Evolutionary conservation across 441 rosid species (phyloP).

Genomic region (Biscutella laevigata): DNA sequence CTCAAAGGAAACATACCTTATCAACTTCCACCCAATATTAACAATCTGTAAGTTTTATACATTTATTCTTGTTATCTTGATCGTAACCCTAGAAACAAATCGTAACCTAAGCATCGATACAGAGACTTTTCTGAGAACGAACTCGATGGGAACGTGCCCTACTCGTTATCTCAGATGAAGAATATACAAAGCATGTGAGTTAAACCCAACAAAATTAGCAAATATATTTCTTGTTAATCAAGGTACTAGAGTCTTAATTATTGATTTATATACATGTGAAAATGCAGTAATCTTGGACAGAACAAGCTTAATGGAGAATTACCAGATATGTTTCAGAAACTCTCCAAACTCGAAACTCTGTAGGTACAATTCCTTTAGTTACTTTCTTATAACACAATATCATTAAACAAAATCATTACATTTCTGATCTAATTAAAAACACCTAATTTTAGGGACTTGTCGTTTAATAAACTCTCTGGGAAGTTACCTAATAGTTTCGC

Average conservation of each 20-base stretch:
- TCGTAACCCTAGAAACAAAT: background rate
- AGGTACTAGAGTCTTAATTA: background rate
- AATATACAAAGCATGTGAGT: constrained; percentile 57
- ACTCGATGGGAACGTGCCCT: constrained; percentile 69
- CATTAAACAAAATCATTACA: background rate
- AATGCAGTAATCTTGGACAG: constrained; percentile 42
- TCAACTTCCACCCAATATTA: constrained; percentile 79
- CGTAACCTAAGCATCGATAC: constrained; percentile 19
- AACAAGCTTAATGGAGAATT: constrained; percentile 68
- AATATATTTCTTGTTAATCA: background rate
- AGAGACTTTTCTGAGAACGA: constrained; percentile 75
- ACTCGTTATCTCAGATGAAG: constrained; percentile 67
- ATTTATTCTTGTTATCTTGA: background rate
- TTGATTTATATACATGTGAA: constrained; percentile 25
- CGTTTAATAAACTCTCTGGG: constrained; percentile 58
- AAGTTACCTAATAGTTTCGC: constrained; percentile 61
- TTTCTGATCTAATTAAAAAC: constrained; percentile 14
- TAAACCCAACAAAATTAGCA: background rate
- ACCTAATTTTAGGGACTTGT: constrained; percentile 40
- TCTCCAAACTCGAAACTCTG: constrained; percentile 55
- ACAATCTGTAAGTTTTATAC: constrained; percentile 46
- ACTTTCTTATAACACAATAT: background rate
- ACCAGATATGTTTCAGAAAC: constrained; percentile 72
- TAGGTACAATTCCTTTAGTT: constrained; percentile 41
- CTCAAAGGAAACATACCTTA: constrained; percentile 72